These are phyloP conservation scores for Cyamopsis tetragonoloba DNA, from an alignment of 306 rosid species.

Conservation along the genomic window DNA sequence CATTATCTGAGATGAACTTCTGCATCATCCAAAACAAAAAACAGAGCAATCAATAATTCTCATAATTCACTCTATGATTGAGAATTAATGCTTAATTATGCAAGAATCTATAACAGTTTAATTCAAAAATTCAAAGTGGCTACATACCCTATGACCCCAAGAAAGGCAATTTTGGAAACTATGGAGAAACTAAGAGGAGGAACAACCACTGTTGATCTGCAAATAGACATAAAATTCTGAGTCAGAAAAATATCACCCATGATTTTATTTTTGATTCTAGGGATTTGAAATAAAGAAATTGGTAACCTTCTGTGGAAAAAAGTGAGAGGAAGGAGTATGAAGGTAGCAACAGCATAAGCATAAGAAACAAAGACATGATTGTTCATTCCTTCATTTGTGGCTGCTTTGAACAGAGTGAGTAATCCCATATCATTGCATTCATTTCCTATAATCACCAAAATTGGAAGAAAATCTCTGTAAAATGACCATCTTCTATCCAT, in stretches of 20 bases:
- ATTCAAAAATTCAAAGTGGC: too few species aligned
- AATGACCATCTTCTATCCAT: slow-evolving; percentile 36
- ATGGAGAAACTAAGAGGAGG: slow-evolving; percentile 69
- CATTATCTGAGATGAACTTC: slow-evolving; percentile 69
- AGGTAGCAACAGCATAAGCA: slow-evolving; percentile 71
- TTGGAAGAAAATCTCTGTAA: slow-evolving; percentile 50
- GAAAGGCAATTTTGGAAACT: slow-evolving; percentile 58
- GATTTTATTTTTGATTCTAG: too few species aligned
- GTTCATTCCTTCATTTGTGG: slow-evolving; percentile 71
- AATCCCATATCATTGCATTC: slow-evolving; percentile 62
- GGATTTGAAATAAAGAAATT: neutral
- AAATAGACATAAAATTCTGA: slow-evolving; percentile 15
- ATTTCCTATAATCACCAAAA: slow-evolving; percentile 48
- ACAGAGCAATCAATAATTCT: too few species aligned
- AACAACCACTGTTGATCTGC: slow-evolving; percentile 61
- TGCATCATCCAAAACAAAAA: too few species aligned
- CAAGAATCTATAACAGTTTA: too few species aligned
- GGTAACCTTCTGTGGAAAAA: slow-evolving; percentile 40
- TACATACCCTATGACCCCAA: slow-evolving; percentile 78
- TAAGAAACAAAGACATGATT: slow-evolving; percentile 78
- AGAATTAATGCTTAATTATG: too few species aligned
- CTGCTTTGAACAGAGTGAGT: slow-evolving; percentile 86
- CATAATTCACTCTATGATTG: too few species aligned
- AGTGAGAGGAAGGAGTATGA: slow-evolving; percentile 61
- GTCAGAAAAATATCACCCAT: too few species aligned